Conservation (phyloP, 2,329 filamentous ascomycete species). For the Fusarium circinatum region DNA sequence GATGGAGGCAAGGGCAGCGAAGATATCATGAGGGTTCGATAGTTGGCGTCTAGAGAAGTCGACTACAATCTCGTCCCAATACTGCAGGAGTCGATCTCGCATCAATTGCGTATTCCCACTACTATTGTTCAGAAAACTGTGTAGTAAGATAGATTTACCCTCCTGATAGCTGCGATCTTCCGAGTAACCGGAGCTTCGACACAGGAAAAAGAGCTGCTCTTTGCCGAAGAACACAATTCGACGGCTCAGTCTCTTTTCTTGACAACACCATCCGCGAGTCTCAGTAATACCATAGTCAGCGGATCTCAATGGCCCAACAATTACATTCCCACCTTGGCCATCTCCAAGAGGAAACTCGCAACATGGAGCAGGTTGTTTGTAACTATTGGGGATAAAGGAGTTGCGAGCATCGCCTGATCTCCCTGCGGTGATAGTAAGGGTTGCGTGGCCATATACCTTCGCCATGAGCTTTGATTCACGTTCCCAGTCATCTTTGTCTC, state of each 20-base stretch:
- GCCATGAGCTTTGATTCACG: not conserved
- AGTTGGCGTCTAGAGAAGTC: slow-evolving; percentile 1
- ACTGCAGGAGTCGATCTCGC: not conserved
- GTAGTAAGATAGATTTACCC: not conserved
- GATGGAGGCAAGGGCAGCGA: slow-evolving; percentile 16
- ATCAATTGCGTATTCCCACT: not conserved
- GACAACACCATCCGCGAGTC: slow-evolving; percentile 25
- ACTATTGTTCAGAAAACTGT: not conserved
- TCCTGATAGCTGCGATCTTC: not conserved
- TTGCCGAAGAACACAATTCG: not conserved
- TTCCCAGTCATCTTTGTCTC: not conserved
- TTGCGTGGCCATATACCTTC: not conserved
- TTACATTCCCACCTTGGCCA: not conserved
- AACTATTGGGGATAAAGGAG: not conserved
- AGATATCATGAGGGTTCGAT: slow-evolving; percentile 22
- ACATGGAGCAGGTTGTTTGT: not conserved
- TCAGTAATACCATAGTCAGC: not conserved
- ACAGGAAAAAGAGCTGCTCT: slow-evolving; percentile 8
- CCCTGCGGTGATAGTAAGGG: slow-evolving; percentile 8
- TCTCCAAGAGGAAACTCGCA: not conserved
- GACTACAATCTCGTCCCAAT: slow-evolving; percentile 9
- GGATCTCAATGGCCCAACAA: not conserved
- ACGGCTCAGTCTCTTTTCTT: slow-evolving; percentile 8
- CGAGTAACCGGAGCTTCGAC: not conserved
- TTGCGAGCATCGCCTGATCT: slow-evolving; percentile 16